phyloP scores from a whole-genome alignment of 2,329 filamentous ascomycete species.

The Trichoderma pleuroti region DNA sequence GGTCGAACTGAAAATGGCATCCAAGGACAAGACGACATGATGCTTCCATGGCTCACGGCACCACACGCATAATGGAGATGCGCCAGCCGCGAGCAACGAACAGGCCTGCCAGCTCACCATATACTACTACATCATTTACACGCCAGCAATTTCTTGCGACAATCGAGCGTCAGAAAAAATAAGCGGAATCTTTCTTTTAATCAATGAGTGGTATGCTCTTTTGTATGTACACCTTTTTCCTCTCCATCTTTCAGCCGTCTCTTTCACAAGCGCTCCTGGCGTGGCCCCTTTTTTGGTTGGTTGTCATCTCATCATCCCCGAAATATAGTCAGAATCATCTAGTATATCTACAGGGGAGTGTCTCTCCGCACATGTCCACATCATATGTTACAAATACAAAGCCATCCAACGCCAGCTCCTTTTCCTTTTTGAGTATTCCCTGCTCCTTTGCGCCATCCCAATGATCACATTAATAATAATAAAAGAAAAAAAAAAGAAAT shows the following conservation, averaged over 20 bases:
- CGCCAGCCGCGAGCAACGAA: not conserved
- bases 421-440: conserved; percentile 7
- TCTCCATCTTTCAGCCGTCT: not conserved
- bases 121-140: not conserved
- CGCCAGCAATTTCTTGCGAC: not conserved
- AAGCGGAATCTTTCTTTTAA: conserved; percentile 7
- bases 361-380: conserved; percentile 28
- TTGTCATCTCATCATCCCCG: conserved; percentile 23
- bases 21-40: conserved; percentile 20
- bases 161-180: not conserved
- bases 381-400: conserved; percentile 23
- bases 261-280: not conserved
- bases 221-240: conserved; percentile 10
- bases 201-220: conserved; percentile 21
- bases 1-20: conserved; percentile 51
- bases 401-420: conserved; percentile 11
- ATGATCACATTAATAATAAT: conserved; percentile 8
- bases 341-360: conserved; percentile 30
- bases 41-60: not conserved
- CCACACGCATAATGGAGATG: not conserved
- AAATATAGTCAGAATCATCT: conserved; percentile 25
- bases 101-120: not conserved
- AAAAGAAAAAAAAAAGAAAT: not conserved
- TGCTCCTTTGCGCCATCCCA: conserved; percentile 16
- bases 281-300: not conserved